These are phyloP conservation scores for Leishmania lainsoni DNA, from an alignment of 208 protist genomes.

Conservation along the genomic window DNA sequence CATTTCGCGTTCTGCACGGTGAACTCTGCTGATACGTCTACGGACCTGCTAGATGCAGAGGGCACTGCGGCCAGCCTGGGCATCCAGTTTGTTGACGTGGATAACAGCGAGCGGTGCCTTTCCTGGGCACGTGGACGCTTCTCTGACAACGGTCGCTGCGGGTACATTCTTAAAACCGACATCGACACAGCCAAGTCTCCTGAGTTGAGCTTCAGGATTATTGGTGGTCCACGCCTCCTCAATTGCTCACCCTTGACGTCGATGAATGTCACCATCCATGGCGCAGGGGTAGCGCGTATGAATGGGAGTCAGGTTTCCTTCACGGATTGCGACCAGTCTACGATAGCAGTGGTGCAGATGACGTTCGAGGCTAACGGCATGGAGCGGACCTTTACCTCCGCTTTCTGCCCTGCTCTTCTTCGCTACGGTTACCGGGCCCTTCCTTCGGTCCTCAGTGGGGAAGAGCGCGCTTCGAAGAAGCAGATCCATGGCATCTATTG, in stretches of 20 bases:
- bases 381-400: conserved; percentile 60
- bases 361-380: conserved; percentile 69
- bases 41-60: conserved; percentile 33
- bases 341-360: conserved; percentile 69
- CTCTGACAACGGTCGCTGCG: conserved; percentile 81
- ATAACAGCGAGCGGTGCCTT: conserved; percentile 49
- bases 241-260: conserved; percentile 48
- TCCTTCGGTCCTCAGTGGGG: conserved; percentile 47
- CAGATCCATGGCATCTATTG: conserved; percentile 67
- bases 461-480: conserved; percentile 42
- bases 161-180: conserved; percentile 83
- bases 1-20: conserved; percentile 75
- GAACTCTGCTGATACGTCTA: conserved; percentile 23
- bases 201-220: conserved; percentile 64
- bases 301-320: conserved; percentile 69
- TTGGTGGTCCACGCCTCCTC: conserved; percentile 71
- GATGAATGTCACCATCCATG: conserved; percentile 51
- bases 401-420: conserved; percentile 67
- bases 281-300: conserved; percentile 49
- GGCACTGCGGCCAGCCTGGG: conserved; percentile 52
- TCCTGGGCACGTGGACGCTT: conserved; percentile 76
- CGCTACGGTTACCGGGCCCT: conserved; percentile 77
- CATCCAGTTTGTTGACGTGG: conserved; percentile 77
- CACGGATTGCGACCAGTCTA: conserved; percentile 67
- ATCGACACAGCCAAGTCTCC: conserved; percentile 42